These are phyloP conservation scores for Afroboletus lepidellus DNA, from an alignment of 1,284 basidiomycete genomes.

Conservation along the genomic window DNA sequence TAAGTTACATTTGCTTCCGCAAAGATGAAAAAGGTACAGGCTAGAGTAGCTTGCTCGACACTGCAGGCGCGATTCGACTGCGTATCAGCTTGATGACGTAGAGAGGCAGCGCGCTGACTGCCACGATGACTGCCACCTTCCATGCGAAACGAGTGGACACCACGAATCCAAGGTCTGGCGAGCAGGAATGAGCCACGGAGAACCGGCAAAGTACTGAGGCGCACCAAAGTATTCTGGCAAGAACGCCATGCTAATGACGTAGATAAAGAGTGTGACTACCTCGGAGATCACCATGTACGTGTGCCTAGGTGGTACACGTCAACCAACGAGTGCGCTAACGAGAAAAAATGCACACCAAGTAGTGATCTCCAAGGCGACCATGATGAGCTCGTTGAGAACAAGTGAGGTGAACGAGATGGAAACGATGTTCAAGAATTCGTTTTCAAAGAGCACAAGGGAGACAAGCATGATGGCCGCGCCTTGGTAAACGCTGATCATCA, in stretches of 20 bases:
- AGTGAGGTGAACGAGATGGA: constrained; percentile 97
- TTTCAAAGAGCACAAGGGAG: constrained; percentile 94
- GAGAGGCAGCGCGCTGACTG: constrained; percentile 88
- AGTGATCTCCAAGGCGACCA: constrained; percentile 97
- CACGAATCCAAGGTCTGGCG: constrained; percentile 87
- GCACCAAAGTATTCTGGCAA: constrained; percentile 95
- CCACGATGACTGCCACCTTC: constrained; percentile 96
- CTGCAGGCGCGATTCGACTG: constrained; percentile 87
- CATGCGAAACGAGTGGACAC: constrained; percentile 86
- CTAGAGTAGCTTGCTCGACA: constrained; percentile 87
- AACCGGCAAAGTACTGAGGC: constrained; percentile 23
- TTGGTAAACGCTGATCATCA: constrained; percentile 98
- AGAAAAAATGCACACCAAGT: constrained; percentile 67
- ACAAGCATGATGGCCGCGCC: constrained; percentile 99
- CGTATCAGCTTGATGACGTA: constrained; percentile 89
- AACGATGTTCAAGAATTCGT: constrained; percentile 97
- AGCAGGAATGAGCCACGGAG: not conserved
- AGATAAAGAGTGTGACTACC: constrained; percentile 85
- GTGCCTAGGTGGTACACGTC: constrained; percentile 59
- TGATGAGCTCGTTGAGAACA: constrained; percentile 96
- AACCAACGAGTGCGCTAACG: not conserved
- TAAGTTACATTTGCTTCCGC: constrained; percentile 4
- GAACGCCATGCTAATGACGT: constrained; percentile 90
- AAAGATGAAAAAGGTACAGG: not conserved
- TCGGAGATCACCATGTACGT: constrained; percentile 95